Evolutionary conservation across 2,329 filamentous ascomycete species (phyloP), one percentile per base, ranked within the genome.

Genomic region (Fusarium oligoseptatum): DNA sequence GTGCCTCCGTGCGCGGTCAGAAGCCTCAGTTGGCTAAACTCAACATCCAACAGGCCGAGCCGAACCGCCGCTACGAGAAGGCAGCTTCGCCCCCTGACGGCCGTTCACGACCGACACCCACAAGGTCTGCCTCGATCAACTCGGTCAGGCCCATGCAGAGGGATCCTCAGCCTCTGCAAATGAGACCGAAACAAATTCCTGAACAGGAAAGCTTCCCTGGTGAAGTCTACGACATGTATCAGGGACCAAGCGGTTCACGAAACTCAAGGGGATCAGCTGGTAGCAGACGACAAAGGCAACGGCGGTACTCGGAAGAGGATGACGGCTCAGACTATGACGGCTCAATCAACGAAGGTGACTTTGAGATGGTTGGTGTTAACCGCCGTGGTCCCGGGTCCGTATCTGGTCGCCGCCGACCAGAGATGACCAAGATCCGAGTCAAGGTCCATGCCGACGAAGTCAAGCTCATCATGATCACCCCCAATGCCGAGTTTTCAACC

Each of bases 381-480:
- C 83, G 86, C 37, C 84, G 85, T 64, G 80, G 83, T 37, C 80
- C 84, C 60, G 79, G 82, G 17, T 90, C 88, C 4, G 81, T 86
- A 27, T 85, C 88, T 9, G 84, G 86, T 11, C 86, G 90, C 9
- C 86, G 90, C 73, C 83, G 89, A 5, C 90, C 91, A 1, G 93
- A 94, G 8, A 87, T 97, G 67, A 90, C 90, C 72, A 93, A 95
- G 83, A 92, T 98, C 74, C 91, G 95, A 41, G 92, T 98, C 81
- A 99, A 99, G 86, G 95, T 98, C 2, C 95, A 98, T 80, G 92
- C 90, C 2, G 93, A 95, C 52, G 97, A 99, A 80, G 97, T 95
- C 36, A 92, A 97, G 70, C 98, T 98, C 82, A 93, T 98, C 74
- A 95, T 98, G 90, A 91, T 98, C 63, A 90, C 90, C 9, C 86